Evolutionary conservation across 2,329 filamentous ascomycete genomes (phyloP).

Genomic region (Diplocarpon mali): DNA sequence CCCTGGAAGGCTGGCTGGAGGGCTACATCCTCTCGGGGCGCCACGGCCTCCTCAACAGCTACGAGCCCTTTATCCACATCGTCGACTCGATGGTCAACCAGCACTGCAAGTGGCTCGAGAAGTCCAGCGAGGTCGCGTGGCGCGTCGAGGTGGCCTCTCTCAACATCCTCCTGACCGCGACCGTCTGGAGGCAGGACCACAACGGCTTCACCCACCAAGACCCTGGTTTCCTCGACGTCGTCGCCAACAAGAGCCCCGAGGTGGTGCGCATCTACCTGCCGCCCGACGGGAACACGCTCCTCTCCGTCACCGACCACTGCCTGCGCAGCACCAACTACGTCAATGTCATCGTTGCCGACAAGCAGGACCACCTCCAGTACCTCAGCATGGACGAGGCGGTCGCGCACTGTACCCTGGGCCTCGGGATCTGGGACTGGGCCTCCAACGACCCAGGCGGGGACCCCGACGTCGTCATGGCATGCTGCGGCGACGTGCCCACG

Average conservation of each 20-base stretch:
- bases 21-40: constrained; percentile 66
- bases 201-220: constrained; percentile 79
- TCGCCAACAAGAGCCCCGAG: constrained; percentile 70
- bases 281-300: constrained; percentile 67
- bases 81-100: constrained; percentile 82
- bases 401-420: constrained; percentile 66
- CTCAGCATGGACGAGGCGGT: constrained; percentile 63
- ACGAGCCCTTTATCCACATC: constrained; percentile 74
- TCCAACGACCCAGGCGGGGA: constrained; percentile 57
- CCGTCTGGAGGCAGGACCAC: constrained; percentile 75
- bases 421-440: constrained; percentile 69
- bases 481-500: constrained; percentile 64
- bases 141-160: constrained; percentile 61
- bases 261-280: constrained; percentile 74
- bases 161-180: constrained; percentile 69
- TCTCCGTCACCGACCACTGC: constrained; percentile 68
- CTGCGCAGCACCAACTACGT: constrained; percentile 66
- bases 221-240: constrained; percentile 68
- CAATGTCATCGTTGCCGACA: constrained; percentile 71
- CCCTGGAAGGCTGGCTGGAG: constrained; percentile 70
- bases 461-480: constrained; percentile 67
- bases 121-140: constrained; percentile 71
- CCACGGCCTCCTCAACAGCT: constrained; percentile 68
- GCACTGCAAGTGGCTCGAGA: constrained; percentile 79
- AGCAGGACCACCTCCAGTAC: constrained; percentile 68